Evolutionary conservation across 208 protist species (phyloP), one percentile per base, ranked within the genome.

Genomic region (Crithidia bombi): DNA sequence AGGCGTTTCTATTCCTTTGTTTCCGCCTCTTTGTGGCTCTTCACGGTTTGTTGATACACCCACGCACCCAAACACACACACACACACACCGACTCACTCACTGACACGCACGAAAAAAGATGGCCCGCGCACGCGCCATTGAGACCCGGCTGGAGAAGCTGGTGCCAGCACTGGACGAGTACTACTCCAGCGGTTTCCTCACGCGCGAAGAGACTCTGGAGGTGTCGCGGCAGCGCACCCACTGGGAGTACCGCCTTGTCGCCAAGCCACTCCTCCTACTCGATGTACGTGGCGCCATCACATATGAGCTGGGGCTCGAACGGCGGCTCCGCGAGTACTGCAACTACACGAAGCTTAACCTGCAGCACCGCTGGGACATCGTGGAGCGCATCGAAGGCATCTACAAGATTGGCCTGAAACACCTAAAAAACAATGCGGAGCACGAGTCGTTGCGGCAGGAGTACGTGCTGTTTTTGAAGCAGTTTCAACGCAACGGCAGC

Each of bases 81-180:
- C 68, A 65, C 62, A 68, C 61, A 51, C 56, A 57, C 44, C 54
- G 43, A 61, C 39, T 30, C 10, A 44, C 41, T 28, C 11, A 61
- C 15, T 32, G 6, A 56, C 28, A 56, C 19, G 28, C 14, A 6
- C 6, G 11, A 28, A 35, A 43, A 3, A 43, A 26, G 19, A 96
- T 96, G 91, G 70, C 91, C 19, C 91, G 91, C 70, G 75, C 89
- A 69, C 85, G 77, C 50, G 91, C 91, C 25, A 91, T 96, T 69
- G 89, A 96, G 61, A 96, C 91, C 12, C 82, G 91, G 47, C 77
- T 96, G 26, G 89, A 96, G 82, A 92, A 91, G 82, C 80, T 93
- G 33, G 73, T 92, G 26, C 91, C 91, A 5, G 76, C 89, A 26
- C 46, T 94, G 41, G 89, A 96, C 57, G 91, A 96, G 79, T 93